Conservation (phyloP, 805 yeast species). For the Candida qinlingensis region DNA sequence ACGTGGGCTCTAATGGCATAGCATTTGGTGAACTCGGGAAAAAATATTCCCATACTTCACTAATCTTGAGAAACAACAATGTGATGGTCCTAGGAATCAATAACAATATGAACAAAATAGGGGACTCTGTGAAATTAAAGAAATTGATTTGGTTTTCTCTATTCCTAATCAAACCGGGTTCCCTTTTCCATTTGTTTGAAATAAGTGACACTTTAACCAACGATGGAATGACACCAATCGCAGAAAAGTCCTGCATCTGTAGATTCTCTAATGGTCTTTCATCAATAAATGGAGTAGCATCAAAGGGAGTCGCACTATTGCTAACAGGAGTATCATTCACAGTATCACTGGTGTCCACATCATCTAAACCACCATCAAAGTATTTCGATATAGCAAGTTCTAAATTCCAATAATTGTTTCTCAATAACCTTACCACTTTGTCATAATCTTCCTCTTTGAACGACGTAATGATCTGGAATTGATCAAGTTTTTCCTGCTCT, state of each 20-base stretch:
- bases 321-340: not conserved
- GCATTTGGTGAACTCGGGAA: conserved; percentile 31
- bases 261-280: conserved; percentile 2
- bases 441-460: conserved; percentile 43
- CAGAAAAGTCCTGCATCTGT: not conserved
- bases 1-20: conserved; percentile 28
- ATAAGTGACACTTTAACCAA: conserved; percentile 30
- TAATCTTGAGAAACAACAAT: conserved; percentile 35
- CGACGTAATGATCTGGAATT: conserved; percentile 46
- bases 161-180: conserved; percentile 10
- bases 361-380: conserved; percentile 50
- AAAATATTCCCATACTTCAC: conserved; percentile 28
- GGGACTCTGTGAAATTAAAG: conserved; percentile 17
- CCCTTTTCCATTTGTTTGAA: conserved; percentile 24
- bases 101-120: conserved; percentile 46
- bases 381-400: conserved; percentile 57
- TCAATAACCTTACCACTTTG: conserved; percentile 41
- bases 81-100: conserved; percentile 50
- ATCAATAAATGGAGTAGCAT: not conserved
- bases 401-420: conserved; percentile 53
- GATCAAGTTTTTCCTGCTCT: conserved; percentile 39
- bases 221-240: conserved; percentile 17
- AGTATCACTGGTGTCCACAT: conserved; percentile 8
- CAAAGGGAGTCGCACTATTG: not conserved
- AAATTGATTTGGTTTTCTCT: not conserved